phyloP scores from a whole-genome alignment of 306 rosid species.

The Vigna hirtella region DNA sequence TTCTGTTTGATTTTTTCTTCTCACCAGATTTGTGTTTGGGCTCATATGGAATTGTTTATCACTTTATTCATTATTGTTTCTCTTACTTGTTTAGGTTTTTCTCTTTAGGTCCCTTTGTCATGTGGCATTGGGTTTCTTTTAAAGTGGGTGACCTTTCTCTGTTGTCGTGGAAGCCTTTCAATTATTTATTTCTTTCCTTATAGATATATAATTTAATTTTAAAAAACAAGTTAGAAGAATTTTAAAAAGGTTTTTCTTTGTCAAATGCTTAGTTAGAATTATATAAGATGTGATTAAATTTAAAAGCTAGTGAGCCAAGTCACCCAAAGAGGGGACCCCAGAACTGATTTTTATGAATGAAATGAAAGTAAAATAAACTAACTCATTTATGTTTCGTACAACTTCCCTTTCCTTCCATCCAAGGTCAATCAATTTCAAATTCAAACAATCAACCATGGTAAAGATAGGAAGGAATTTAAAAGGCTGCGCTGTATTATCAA shows the following conservation, averaged over 20 bases:
- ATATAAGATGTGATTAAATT: background rate
- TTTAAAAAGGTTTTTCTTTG: background rate
- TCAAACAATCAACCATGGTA: constrained; percentile 1
- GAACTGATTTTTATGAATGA: background rate
- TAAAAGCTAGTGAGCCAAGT: background rate
- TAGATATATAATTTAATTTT: background rate
- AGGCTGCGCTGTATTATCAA: background rate
- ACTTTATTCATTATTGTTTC: background rate
- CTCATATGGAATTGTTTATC: background rate
- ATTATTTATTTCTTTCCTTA: background rate
- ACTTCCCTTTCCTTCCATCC: constrained; percentile 9
- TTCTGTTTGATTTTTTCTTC: constrained; percentile 20
- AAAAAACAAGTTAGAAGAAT: background rate
- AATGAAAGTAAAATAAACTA: background rate
- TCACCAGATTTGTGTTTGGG: constrained; percentile 11
- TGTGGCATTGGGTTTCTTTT: constrained; percentile 40
- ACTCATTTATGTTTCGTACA: constrained; percentile 9
- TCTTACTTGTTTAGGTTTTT: background rate
- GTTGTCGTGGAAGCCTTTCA: background rate
- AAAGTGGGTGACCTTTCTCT: constrained; percentile 42
- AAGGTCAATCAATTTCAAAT: constrained; percentile 32
- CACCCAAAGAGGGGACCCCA: background rate
- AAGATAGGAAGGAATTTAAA: background rate
- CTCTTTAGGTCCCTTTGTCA: constrained; percentile 16
- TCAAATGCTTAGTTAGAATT: background rate